Conservation (phyloP, 179 eudicot genomes). For the Amaranthus tricolor region DNA sequence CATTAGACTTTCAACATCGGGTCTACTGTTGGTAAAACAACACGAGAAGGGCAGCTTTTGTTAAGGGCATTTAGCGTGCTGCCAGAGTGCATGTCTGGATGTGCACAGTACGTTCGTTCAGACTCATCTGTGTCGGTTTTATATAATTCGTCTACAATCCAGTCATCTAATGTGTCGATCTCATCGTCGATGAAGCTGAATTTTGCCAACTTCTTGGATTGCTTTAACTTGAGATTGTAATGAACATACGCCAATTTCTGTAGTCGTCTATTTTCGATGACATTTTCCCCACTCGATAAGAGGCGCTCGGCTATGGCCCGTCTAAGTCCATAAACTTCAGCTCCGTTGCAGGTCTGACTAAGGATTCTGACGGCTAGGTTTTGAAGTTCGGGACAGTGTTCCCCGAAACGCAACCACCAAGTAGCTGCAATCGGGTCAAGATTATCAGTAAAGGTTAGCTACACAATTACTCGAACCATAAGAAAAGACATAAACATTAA, state of each 20-base stretch:
- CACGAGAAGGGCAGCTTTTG: neutral
- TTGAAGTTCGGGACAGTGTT: constrained; percentile 61
- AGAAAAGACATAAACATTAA: neutral
- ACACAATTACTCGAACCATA: neutral
- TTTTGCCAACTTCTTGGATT: constrained; percentile 22
- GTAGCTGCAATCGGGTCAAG: constrained; percentile 36
- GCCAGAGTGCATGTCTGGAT: neutral
- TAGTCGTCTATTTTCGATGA: constrained; percentile 34
- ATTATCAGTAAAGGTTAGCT: neutral
- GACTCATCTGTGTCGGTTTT: neutral
- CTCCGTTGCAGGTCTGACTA: constrained; percentile 67
- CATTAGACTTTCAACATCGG: constrained; percentile 13
- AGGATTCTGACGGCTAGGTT: constrained; percentile 52
- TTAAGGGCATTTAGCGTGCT: neutral
- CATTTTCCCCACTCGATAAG: constrained; percentile 30
- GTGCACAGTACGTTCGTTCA: neutral
- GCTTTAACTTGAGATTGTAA: constrained; percentile 49
- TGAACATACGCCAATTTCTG: constrained; percentile 39
- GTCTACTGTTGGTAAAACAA: constrained; percentile 6
- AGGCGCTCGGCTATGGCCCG: constrained; percentile 57
- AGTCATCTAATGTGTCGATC: constrained; percentile 40
- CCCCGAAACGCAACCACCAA: constrained; percentile 64
- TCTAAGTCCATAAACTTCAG: constrained; percentile 47
- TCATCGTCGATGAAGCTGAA: constrained; percentile 25
- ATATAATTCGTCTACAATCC: constrained; percentile 32